Base-by-base conservation (phyloP, 2,329 filamentous ascomycete species). In the Calonectria multiphialidica region DNA sequence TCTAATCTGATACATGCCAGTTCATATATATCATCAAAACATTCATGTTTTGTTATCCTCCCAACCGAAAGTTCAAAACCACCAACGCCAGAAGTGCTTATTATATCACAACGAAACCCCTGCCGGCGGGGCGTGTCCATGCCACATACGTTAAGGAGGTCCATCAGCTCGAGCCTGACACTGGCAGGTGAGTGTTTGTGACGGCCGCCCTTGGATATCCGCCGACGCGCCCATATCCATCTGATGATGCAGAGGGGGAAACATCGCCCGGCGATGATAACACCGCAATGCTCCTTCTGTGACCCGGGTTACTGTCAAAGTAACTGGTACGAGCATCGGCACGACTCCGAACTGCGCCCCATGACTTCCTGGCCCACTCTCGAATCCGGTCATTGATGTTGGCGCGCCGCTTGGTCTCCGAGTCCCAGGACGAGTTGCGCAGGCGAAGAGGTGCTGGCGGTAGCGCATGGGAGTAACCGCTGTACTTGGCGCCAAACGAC, bases 1-100 rank as follows among this genome's bases (percentile, higher is more conserved):
- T 93, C 78, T 92, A 75, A 83, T 55, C 55, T 45, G 63, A 70
- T 64, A 40, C 70, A 70, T 72, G 71, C 49, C 62, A 73, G 72
- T 47, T 72, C 64, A 68, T 76, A 69, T 75, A 74, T 65, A 66
- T 72, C 61, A 75, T 75, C 67, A 70, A 78, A 63, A 70, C 50
- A 55, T 59, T 66, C 37, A 71, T 49, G 59, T 67, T 68, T 72
- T 66, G 35, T 55, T 62, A 71, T 75, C 69, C 59, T 42, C 49
- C 68, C 61, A 68, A 74, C 66, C 72, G 44, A 68, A 73, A 65
- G 33, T 66, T 47, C 66, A 66, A 70, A 66, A 71, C 75, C 76
- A 68, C 72, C 73, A 79, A 78, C 77, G 77, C 77, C 77, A 74
- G 72, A 77, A 59, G 73, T 78, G 74, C 67, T 78, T 68, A 71